Percentiles rank a stretch among this genome's conserved stretches.
These are phyloP conservation scores for Backusella mclennaniae DNA, from an alignment of 192 early-diverging fungal species.

Conservation along the genomic window DNA sequence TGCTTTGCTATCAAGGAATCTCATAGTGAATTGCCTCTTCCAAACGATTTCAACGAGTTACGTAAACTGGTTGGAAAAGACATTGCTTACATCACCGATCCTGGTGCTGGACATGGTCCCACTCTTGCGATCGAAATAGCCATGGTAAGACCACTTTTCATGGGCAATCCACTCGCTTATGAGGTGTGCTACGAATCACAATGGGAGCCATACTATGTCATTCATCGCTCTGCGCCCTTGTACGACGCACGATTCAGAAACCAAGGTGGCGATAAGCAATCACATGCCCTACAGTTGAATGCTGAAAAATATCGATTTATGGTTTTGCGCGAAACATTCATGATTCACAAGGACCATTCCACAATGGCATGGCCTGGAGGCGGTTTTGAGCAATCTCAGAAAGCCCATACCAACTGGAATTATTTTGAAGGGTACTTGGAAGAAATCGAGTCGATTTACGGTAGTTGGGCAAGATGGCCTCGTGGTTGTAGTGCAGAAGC, in stretches of 20 bases:
- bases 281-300: conserved; percentile 50
- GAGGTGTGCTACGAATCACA: conserved; percentile 59
- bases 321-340: conserved; percentile 44
- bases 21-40: conserved; percentile 23
- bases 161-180: conserved; percentile 25
- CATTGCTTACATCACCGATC: conserved; percentile 51
- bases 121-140: conserved; percentile 36
- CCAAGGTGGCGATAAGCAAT: conserved; percentile 57
- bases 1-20: conserved; percentile 45
- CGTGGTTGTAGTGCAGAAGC: conserved; percentile 45
- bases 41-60: conserved; percentile 41
- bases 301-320: conserved; percentile 45
- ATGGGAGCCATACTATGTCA: conserved; percentile 58
- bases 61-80: conserved; percentile 35
- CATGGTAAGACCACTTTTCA: conserved; percentile 25
- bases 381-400: conserved; percentile 40
- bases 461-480: conserved; percentile 46
- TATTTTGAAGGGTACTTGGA: conserved; percentile 47
- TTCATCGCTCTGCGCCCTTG: conserved; percentile 36
- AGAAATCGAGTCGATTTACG: conserved; percentile 42
- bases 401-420: conserved; percentile 34
- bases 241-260: conserved; percentile 56
- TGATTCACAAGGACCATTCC: conserved; percentile 51
- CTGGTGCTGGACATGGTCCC: conserved; percentile 52
- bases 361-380: conserved; percentile 47